Conservation (phyloP, 805 yeast species). For the Saccharomycopsis olivae region DNA sequence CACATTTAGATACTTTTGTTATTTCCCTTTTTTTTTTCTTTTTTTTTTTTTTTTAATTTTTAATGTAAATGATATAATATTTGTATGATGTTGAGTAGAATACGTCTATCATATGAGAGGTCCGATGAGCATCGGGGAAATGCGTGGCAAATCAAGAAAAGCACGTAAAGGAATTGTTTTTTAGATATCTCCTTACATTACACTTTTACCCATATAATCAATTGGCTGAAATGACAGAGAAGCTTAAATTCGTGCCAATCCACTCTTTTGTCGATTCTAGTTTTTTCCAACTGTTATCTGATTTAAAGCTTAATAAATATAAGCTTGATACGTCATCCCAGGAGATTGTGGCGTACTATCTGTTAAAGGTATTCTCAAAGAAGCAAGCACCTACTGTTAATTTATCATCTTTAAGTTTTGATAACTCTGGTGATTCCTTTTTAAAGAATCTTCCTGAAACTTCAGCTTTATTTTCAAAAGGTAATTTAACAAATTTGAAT, state of each 20-base stretch:
- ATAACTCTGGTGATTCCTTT: slow-evolving; percentile 13
- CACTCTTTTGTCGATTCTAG: slow-evolving; percentile 78
- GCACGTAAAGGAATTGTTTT: no score
- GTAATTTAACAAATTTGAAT: slow-evolving; percentile 51
- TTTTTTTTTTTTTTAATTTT: no score
- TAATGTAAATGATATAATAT: background rate
- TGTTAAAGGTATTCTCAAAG: slow-evolving; percentile 23
- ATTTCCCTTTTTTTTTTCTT: no score
- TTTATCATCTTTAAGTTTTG: slow-evolving; percentile 27
- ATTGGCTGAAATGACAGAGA: slow-evolving; percentile 5
- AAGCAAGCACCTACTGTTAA: slow-evolving; percentile 25
- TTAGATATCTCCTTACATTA: background rate
- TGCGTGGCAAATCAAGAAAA: no score
- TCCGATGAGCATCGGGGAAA: no score
- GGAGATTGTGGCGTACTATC: slow-evolving; percentile 27
- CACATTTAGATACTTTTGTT: no score
- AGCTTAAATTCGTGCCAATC: slow-evolving; percentile 35
- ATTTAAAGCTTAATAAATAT: slow-evolving; percentile 60
- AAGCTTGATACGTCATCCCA: slow-evolving; percentile 46
- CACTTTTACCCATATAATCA: background rate
- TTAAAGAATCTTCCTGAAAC: slow-evolving; percentile 16
- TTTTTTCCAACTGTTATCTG: slow-evolving; percentile 69
- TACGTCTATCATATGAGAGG: no score
- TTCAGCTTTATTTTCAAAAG: slow-evolving; percentile 25
- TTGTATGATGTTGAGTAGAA: no score